Base-by-base conservation (phyloP, 495 filamentous ascomycete genomes). In the Penicillium paxilli region DNA sequence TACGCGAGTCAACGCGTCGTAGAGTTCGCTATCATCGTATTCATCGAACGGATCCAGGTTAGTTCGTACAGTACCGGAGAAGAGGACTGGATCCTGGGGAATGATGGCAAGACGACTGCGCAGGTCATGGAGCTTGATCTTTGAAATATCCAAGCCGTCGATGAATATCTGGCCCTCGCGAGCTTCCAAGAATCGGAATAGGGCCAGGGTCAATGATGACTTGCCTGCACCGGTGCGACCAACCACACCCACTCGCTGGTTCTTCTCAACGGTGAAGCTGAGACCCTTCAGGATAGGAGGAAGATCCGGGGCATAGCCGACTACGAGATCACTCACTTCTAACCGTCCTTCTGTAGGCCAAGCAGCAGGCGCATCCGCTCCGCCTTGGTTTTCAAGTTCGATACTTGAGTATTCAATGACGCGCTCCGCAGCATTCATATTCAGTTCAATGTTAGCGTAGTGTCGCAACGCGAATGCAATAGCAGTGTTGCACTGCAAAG, bases 171-270 rank as follows among this genome's bases (percentile, higher is more conserved):
- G 80, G 12, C 90, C 90, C 1, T 83, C 75, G 3, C 83, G 77
- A 5, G 88, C 88, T 58, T 91, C 86, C 8, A 95, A 70, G 70
- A 93, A 93, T 6, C 89, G 89, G 80, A 92, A 95, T 0, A 95
- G 70, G 0, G 90, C 89, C 0, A 95, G 76, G 1, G 90, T 92
- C 8, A 95, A 71, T 1, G 89, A 92, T 0, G 88, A 92, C 62
- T 96, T 96, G 16, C 91, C 91, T 0, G 90, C 90, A 11, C 91
- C 91, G 9, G 91, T 96, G 17, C 91, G 85, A 10, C 91, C 91
- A 8, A 94, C 88, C 1, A 96, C 86, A 14, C 90, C 91, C 32
- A 96, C 73, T 3, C 90, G 79, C 65, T 96, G 83, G 59, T 89
- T 89, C 28, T 80, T 77, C 45, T 89, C 78, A 24, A 92, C 75